Conservation (phyloP, 208 protist genomes). For the Acanthamoeba comandoni region DNA sequence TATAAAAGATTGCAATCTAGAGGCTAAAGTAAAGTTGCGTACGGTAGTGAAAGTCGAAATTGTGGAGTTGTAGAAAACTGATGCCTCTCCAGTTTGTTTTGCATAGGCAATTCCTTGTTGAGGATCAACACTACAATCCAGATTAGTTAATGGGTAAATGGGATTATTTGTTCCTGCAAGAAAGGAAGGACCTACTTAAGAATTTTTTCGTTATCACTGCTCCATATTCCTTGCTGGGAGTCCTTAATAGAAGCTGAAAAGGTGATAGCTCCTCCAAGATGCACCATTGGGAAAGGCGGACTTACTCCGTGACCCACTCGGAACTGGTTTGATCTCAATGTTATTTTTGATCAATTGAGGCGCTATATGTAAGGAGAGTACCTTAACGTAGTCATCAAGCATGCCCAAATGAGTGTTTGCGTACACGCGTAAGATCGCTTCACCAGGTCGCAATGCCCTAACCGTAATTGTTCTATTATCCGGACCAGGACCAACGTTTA, state of each 20-base stretch:
- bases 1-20: neutral
- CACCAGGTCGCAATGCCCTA: constrained; percentile 53
- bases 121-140: constrained; percentile 38
- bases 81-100: neutral
- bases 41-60: constrained; percentile 56
- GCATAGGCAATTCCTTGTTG: constrained; percentile 37
- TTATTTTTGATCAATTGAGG: neutral
- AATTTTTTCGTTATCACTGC: constrained; percentile 31
- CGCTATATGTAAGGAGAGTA: neutral
- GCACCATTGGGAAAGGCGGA: constrained; percentile 34
- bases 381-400: constrained; percentile 72
- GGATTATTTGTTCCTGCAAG: neutral
- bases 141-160: neutral
- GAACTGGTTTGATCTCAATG: constrained; percentile 14
- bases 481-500: constrained; percentile 31
- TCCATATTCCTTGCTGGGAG: constrained; percentile 13
- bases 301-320: constrained; percentile 54
- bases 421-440: constrained; percentile 67
- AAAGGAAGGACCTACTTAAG: neutral
- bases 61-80: constrained; percentile 59
- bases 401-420: constrained; percentile 25
- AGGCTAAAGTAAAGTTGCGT: neutral
- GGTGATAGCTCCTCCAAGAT: constrained; percentile 45
- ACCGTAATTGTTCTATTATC: constrained; percentile 25
- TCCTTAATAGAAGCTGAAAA: constrained; percentile 7